Conservation (phyloP, 257 asterid species). For the Verbena officinalis region DNA sequence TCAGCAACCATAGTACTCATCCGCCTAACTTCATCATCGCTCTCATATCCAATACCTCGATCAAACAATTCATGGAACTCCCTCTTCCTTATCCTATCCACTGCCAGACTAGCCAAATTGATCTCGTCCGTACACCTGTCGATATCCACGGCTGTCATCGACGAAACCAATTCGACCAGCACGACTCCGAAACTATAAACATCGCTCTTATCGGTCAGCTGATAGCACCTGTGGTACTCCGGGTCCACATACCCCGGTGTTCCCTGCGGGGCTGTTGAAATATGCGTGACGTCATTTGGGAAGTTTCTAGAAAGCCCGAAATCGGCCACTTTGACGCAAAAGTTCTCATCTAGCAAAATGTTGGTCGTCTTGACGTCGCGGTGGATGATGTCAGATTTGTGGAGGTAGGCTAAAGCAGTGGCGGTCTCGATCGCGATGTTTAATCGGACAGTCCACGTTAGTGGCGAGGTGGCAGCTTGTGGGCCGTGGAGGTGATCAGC, state of each 20-base stretch:
- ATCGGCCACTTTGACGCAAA: conserved; percentile 60
- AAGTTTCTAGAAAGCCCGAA: conserved; percentile 57
- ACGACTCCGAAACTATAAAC: conserved; percentile 70
- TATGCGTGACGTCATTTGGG: conserved; percentile 44
- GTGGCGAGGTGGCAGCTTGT: conserved; percentile 21
- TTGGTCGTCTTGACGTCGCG: conserved; percentile 61
- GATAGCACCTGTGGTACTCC: conserved; percentile 49
- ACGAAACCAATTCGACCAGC: conserved; percentile 58
- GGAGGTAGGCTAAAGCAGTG: conserved; percentile 55
- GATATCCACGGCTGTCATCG: conserved; percentile 57
- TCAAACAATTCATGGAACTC: conserved; percentile 52
- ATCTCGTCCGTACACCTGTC: conserved; percentile 48
- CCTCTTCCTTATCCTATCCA: conserved; percentile 40
- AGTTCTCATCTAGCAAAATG: conserved; percentile 52
- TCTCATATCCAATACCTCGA: conserved; percentile 42
- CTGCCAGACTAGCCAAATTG: conserved; percentile 51
- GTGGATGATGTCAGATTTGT: conserved; percentile 53
- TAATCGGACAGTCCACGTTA: conserved; percentile 50
- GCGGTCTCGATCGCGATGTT: conserved; percentile 60
- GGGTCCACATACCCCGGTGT: conserved; percentile 68
- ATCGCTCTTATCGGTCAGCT: conserved; percentile 49
- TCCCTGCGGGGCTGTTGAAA: conserved; percentile 68
- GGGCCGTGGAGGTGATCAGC: conserved; percentile 65
- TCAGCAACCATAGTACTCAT: conserved; percentile 53
- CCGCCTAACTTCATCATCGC: conserved; percentile 39